Evolutionary conservation across 177 flowering plant genomes (phyloP).

Genomic region (Vitis hybrid): DNA sequence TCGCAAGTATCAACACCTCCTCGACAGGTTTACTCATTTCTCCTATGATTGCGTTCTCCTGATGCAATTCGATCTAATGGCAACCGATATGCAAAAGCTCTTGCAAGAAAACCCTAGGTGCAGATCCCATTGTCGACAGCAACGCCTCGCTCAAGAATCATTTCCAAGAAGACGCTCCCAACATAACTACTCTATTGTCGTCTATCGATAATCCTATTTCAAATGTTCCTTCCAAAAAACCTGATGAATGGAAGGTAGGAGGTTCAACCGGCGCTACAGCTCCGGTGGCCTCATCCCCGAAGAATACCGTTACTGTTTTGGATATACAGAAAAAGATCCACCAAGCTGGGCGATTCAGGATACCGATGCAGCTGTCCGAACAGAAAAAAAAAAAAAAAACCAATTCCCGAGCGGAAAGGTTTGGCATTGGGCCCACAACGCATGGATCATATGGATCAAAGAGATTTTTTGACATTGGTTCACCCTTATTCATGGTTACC

Average conservation of each 20-base stretch:
- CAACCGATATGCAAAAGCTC: constrained; percentile 31
- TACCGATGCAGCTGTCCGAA: constrained; percentile 58
- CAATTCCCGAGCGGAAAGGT: constrained; percentile 78
- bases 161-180: not conserved
- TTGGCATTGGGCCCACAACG: constrained; percentile 53
- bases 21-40: constrained; percentile 37
- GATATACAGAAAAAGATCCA: constrained; percentile 61
- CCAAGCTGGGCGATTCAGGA: constrained; percentile 78
- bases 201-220: not conserved
- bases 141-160: constrained; percentile 1
- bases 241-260: constrained; percentile 15
- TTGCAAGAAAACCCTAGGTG: constrained; percentile 22
- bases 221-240: constrained; percentile 9
- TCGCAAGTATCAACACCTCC: constrained; percentile 45
- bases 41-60: not conserved
- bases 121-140: not conserved
- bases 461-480: constrained; percentile 12
- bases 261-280: constrained; percentile 3
- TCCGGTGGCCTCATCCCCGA: constrained; percentile 12
- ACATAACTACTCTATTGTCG: not conserved
- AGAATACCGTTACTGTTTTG: constrained; percentile 18
- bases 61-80: constrained; percentile 18
- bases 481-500: not conserved
- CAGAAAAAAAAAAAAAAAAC: constrained; percentile 55
- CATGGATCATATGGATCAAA: constrained; percentile 50